Percentiles rank a stretch among this genome's conserved stretches.
Evolutionary conservation across 176 grass and related monocot species (phyloP).

Genomic region (Poa pratensis): DNA sequence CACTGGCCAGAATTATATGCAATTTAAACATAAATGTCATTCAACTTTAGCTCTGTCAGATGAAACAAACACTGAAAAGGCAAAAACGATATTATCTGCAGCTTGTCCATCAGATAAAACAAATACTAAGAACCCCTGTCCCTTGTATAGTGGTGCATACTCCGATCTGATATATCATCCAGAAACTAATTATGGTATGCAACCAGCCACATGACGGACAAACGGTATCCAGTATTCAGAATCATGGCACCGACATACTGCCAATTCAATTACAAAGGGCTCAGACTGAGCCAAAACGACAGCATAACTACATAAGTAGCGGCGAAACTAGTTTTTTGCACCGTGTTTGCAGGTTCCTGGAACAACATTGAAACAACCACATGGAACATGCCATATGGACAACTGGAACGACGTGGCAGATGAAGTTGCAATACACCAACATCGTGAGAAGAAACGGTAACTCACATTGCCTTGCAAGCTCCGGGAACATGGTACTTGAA

Average conservation of each 20-base stretch:
- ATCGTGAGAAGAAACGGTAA: slow-evolving; percentile 16
- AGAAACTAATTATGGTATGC: not conserved
- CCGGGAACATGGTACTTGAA: slow-evolving; percentile 97
- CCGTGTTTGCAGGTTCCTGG: not conserved
- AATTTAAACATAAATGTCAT: not conserved
- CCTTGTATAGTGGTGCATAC: not conserved
- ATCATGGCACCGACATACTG: not conserved
- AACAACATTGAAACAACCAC: slow-evolving; percentile 2
- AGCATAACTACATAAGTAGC: not conserved
- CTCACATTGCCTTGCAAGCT: slow-evolving; percentile 90
- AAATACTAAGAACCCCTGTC: not conserved
- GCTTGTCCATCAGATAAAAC: not conserved
- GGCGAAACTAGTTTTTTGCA: not conserved
- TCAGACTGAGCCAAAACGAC: slow-evolving; percentile 2
- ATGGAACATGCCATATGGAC: not conserved
- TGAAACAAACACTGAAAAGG: slow-evolving; percentile 3
- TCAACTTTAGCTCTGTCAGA: not conserved
- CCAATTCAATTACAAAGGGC: not conserved
- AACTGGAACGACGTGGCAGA: not conserved
- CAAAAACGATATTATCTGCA: not conserved
- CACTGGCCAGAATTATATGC: not conserved
- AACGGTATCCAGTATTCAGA: slow-evolving; percentile 14
- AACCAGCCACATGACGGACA: not conserved
- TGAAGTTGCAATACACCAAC: not conserved
- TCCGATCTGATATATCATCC: slow-evolving; percentile 3